Conservation (phyloP, 441 rosid species). For the Lepidium campestre region DNA sequence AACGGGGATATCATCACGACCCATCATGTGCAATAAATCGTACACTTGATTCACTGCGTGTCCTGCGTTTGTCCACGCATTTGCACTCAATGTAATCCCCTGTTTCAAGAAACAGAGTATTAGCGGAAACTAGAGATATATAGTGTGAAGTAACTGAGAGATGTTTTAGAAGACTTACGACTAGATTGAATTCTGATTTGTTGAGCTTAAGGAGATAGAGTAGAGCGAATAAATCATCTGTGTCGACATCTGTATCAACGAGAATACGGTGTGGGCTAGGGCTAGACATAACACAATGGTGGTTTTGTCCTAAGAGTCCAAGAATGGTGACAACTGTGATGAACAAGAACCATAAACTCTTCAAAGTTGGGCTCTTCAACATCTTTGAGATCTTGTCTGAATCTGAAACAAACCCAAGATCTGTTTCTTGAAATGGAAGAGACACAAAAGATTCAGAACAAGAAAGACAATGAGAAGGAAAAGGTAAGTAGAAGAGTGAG, state of each 20-base stretch:
- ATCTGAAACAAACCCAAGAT: background rate
- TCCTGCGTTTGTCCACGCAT: slow-evolving; percentile 85
- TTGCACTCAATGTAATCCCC: slow-evolving; percentile 70
- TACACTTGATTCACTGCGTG: slow-evolving; percentile 78
- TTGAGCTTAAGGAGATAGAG: slow-evolving; percentile 79
- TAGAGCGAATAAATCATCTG: slow-evolving; percentile 87
- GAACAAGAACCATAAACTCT: slow-evolving; percentile 10
- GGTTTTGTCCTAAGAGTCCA: slow-evolving; percentile 27
- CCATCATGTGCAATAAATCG: slow-evolving; percentile 92
- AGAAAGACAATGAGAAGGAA: background rate
- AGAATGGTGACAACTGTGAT: slow-evolving; percentile 20
- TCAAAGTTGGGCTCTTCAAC: slow-evolving; percentile 8
- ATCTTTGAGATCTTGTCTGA: slow-evolving; percentile 13
- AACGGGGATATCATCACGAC: slow-evolving; percentile 65
- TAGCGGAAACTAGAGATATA: background rate
- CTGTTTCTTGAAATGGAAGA: background rate
- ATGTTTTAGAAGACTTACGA: slow-evolving; percentile 33
- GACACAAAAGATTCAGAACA: background rate
- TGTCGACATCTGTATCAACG: slow-evolving; percentile 79
- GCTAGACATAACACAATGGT: slow-evolving; percentile 26
- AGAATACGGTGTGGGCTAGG: slow-evolving; percentile 58
- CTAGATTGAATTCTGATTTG: slow-evolving; percentile 66
- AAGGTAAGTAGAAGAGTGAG: background rate
- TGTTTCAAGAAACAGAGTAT: slow-evolving; percentile 25
- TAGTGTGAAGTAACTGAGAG: background rate